Conservation (phyloP, 306 rosid genomes). For the Glycine latifolia region DNA sequence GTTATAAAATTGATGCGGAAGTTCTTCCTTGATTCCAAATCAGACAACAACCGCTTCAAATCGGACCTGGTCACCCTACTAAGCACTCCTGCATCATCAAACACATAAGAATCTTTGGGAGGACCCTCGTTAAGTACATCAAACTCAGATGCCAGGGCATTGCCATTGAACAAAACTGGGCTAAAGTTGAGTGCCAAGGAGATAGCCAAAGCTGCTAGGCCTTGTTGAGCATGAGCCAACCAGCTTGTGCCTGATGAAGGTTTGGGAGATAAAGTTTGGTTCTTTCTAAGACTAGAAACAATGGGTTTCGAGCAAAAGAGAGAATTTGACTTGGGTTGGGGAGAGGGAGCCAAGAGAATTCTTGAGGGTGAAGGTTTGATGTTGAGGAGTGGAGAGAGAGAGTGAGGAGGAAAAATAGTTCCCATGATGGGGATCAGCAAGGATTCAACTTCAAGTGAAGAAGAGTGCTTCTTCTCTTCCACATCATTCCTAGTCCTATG, state of each 20-base stretch:
- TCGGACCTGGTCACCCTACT: constrained; percentile 88
- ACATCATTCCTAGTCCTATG: constrained; percentile 31
- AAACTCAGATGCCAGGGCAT: constrained; percentile 88
- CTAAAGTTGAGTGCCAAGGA: constrained; percentile 79
- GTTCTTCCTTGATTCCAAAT: constrained; percentile 90
- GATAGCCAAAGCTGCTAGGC: constrained; percentile 88
- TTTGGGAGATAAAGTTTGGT: constrained; percentile 52
- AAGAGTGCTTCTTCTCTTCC: constrained; percentile 9
- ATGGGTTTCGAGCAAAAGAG: constrained; percentile 57
- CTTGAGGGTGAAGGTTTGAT: constrained; percentile 63
- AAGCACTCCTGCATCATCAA: constrained; percentile 97
- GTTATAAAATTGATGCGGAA: constrained; percentile 79
- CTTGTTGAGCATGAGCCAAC: constrained; percentile 77
- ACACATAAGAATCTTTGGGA: constrained; percentile 76
- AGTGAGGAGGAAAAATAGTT: constrained; percentile 80
- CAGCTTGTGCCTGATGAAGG: constrained; percentile 52
- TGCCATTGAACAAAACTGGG: constrained; percentile 68
- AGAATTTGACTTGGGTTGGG: constrained; percentile 59
- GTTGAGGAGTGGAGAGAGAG: constrained; percentile 71
- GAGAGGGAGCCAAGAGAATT: constrained; percentile 49
- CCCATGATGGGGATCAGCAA: constrained; percentile 64
- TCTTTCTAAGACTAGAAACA: constrained; percentile 55
- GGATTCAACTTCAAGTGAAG: constrained; percentile 32
- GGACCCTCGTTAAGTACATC: constrained; percentile 87
- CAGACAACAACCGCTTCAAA: constrained; percentile 75